These are phyloP conservation scores for Elongisporangium prolatum DNA, from an alignment of 352 stramenopile genomes.

Conservation along the genomic window DNA sequence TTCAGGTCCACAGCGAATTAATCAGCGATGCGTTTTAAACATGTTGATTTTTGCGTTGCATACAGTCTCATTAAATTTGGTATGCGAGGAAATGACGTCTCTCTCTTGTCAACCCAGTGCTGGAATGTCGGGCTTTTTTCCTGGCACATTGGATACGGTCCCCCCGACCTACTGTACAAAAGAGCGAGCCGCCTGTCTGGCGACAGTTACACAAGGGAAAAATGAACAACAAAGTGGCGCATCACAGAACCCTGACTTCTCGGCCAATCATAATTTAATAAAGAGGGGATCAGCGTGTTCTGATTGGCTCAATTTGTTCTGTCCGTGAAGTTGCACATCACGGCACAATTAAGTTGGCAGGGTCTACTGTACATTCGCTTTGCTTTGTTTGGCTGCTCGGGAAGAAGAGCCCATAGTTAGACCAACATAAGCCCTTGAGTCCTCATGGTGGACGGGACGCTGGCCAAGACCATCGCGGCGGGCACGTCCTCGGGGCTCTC, in stretches of 20 bases:
- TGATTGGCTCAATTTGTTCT: background rate
- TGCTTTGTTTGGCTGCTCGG: background rate
- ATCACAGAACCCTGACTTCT: background rate
- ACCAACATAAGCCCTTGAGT: background rate
- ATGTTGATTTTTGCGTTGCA: background rate
- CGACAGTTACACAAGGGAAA: background rate
- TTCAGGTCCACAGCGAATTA: constrained; percentile 1
- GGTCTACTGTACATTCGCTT: background rate
- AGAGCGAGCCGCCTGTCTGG: background rate
- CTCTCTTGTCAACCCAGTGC: background rate
- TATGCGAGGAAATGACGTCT: background rate
- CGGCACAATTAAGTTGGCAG: constrained; percentile 2
- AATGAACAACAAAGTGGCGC: background rate
- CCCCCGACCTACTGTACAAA: background rate
- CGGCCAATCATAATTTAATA: background rate
- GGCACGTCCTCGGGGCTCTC: constrained; percentile 73
- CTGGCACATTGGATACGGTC: background rate
- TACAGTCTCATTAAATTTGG: background rate
- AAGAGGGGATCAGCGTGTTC: background rate
- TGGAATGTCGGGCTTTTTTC: background rate
- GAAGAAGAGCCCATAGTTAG: background rate
- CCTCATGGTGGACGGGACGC: background rate
- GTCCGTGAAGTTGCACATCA: background rate
- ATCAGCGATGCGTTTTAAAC: background rate
- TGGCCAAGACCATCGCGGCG: constrained; percentile 45